Base-by-base conservation (phyloP, 2,329 filamentous ascomycete species). In the Alternaria brassicicola region DNA sequence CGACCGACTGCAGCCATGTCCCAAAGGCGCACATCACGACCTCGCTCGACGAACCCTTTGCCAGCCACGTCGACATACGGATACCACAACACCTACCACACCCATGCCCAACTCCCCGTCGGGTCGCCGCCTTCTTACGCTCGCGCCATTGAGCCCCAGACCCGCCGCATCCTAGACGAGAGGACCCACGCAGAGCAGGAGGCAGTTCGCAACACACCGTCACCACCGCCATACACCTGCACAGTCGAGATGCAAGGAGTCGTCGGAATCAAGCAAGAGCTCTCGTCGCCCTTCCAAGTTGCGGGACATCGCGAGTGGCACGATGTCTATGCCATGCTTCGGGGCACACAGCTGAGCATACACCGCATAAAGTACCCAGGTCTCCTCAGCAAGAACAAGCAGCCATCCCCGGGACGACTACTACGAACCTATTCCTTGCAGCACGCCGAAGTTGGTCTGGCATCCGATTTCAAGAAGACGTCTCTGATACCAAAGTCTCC, bases 361-460 rank as follows among this genome's bases (percentile, higher is more conserved):
- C 83, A 91, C 78, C 82, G 84, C 50, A 81, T 85, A 52, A 90
- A 89, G 76, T 84, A 83, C 65, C 81, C 85, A 1, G 35, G 63
- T 41, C 54, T 78, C 26, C 70, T 76, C 61, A 73, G 70, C 68
- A 84, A 81, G 63, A 78, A 77, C 81, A 17, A 83, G 83, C 68
- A 81, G 79, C 66, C 85, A 80, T 26, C 80, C 78, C 38, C 88
- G 77, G 85, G 85, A 19, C 81, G 81, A 54, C 76, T 92, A 35
- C 79, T 91, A 62, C 85, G 82, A 72, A 85, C 83, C n/a, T 93
- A 91, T 72, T 89, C 87, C 51, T 81, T 93, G 46, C 84, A 91
- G 63, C 88, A 92, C 71, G 90, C 89, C 21, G 90, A 93, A 75
- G 86, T 89, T 21, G 90, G 90, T 10, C 85, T 92, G 61, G 90